Conservation (phyloP, 768 basidiomycete species). For the Inosperma sp. region DNA sequence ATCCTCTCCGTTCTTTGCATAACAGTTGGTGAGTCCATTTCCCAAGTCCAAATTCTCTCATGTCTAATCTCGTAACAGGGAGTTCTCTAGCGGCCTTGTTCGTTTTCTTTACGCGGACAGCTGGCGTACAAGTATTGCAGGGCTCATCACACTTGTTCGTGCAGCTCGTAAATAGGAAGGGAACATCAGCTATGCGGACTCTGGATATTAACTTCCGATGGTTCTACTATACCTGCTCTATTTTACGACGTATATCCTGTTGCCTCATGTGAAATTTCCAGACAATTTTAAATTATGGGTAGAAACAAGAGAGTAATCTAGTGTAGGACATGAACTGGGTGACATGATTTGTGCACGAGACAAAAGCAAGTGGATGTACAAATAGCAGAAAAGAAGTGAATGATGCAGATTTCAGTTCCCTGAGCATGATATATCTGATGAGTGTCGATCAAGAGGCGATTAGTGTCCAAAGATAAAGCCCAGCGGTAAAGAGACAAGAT, state of each 20-base stretch:
- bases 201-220: neutral
- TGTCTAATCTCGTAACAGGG: conserved; percentile 33
- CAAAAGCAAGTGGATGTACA: too few relatives aligned
- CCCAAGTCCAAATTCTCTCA: neutral
- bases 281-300: too few relatives aligned
- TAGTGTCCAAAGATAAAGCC: too few relatives aligned
- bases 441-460: too few relatives aligned
- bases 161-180: conserved; percentile 25
- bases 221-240: neutral
- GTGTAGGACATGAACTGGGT: too few relatives aligned
- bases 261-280: too few relatives aligned
- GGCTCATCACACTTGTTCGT: conserved; percentile 36
- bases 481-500: neutral
- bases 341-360: too few relatives aligned
- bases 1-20: conserved; percentile 70
- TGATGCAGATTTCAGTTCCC: too few relatives aligned
- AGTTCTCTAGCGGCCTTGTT: conserved; percentile 46
- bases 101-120: conserved; percentile 50
- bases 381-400: too few relatives aligned
- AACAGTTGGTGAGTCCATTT: conserved; percentile 62
- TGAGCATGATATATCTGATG: too few relatives aligned
- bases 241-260: too few relatives aligned
- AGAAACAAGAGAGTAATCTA: too few relatives aligned
- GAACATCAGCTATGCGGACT: neutral
- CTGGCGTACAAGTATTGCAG: conserved; percentile 45